Percentiles rank a stretch among this genome's conserved stretches.
Evolutionary conservation across 129 eudicot species (phyloP).

Genomic region (Deinandra increscens): DNA sequence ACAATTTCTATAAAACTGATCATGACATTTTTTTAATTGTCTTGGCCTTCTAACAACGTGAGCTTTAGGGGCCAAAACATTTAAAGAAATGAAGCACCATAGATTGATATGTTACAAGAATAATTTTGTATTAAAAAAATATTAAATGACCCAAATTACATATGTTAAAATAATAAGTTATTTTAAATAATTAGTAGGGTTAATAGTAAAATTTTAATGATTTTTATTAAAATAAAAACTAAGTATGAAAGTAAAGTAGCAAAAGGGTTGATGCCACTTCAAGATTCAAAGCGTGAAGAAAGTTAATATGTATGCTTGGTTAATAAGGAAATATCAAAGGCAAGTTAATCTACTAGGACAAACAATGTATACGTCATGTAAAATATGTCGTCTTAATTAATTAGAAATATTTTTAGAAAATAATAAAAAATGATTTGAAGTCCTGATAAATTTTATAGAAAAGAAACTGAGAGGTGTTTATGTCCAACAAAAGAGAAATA

Average conservation of each 20-base stretch:
- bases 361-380: neutral
- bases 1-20: too few relatives aligned
- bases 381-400: neutral
- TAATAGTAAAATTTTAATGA: too few relatives aligned
- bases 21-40: too few relatives aligned
- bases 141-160: too few relatives aligned
- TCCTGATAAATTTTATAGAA: too few relatives aligned
- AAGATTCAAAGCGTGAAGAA: slow-evolving; percentile 7
- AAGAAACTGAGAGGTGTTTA: neutral
- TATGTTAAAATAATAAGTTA: too few relatives aligned
- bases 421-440: neutral
- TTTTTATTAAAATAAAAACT: neutral
- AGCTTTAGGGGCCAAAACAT: too few relatives aligned
- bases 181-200: too few relatives aligned
- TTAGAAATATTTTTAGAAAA: neutral
- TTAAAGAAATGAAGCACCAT: too few relatives aligned
- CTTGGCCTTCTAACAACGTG: too few relatives aligned
- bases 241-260: slow-evolving; percentile 4
- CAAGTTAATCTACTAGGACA: neutral
- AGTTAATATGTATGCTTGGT: neutral
- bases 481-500: neutral
- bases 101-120: too few relatives aligned
- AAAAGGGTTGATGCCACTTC: slow-evolving; percentile 5
- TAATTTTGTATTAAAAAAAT: too few relatives aligned
- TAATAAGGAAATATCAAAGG: neutral